Base-by-base conservation (phyloP, 768 basidiomycete species). In the Leccinum disarticulatum region DNA sequence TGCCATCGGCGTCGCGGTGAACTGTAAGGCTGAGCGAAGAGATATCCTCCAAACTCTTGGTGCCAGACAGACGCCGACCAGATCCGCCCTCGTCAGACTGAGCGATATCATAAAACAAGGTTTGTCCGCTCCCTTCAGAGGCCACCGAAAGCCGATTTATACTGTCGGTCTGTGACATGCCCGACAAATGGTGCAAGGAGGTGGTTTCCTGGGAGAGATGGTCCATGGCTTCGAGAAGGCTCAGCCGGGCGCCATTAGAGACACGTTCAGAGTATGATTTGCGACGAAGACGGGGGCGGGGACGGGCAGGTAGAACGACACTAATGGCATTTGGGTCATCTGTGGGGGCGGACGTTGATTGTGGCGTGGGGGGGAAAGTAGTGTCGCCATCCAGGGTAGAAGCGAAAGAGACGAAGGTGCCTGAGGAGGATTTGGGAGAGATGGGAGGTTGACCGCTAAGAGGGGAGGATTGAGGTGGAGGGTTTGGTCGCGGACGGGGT, bases 151-250 rank as follows among this genome's bases (percentile, higher is more conserved):
- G 63, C 1, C 70, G 66, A 15, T 67, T 68, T 35, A 33, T 27
- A 2, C 13, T 54, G 10, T 66, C 60, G 0, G 36, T 11, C 25
- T 60, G 66, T 14, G 64, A 60, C 15, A 36, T 30, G 9, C 28
- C 49, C 1, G 67, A 59, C 33, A 56, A 49, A 46, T 41, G 58
- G 7, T 59, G 46, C n/a, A 33, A 13, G 43, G 53, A 8, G 1
- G 38, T 13, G 46, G 41, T 31, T 54, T 66, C 68, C 27, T 69
- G 68, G 1, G 68, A 70, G 4, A 69, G 61, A 33, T 55, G 67
- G 27, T 70, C 64, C 66, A 70, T 56, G 4, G 72, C 70, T 52
- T 72, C 70, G 3, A 72, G 49, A 25, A 72, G 64, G 48, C 71
- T 74, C 19, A 70, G 56, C 6, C 71, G 61, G 17, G 60, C 57